Percentiles rank a stretch among this genome's conserved stretches.
Conservation (phyloP, 129 eudicot genomes). For the Flaveria robusta region DNA sequence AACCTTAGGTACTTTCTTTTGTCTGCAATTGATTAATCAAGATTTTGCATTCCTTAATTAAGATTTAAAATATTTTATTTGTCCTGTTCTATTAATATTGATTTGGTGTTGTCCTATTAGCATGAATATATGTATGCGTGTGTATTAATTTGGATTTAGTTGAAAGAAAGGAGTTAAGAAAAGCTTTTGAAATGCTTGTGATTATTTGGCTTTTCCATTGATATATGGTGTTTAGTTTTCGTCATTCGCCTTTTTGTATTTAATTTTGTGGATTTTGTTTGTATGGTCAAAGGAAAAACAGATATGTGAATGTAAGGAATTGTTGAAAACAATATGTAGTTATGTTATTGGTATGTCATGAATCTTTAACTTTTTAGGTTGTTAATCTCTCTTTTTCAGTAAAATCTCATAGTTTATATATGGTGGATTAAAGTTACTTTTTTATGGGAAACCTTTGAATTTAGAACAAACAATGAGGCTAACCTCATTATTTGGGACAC, state of each 20-base stretch:
- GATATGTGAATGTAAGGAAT: not conserved
- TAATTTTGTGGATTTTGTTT: not conserved
- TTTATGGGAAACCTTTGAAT: not conserved
- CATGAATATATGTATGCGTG: not conserved
- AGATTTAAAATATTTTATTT: conserved; percentile 15
- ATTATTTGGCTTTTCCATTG: not conserved
- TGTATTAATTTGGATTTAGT: conserved; percentile 6
- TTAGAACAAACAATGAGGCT: not conserved
- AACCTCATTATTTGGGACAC: not conserved
- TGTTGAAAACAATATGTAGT: not conserved
- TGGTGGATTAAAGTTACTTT: not conserved
- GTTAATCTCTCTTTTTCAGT: not conserved
- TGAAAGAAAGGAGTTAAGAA: conserved; percentile 16
- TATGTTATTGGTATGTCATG: not conserved
- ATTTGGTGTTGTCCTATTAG: not conserved
- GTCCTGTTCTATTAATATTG: conserved; percentile 4
- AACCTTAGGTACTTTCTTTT: conserved; percentile 37
- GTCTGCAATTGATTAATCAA: conserved; percentile 20
- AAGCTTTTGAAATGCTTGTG: not conserved
- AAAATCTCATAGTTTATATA: not conserved
- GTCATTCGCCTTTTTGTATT: not conserved
- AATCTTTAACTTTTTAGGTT: not conserved
- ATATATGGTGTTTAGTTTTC: conserved; percentile 3
- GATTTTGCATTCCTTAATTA: conserved; percentile 26
- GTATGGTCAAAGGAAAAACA: not conserved